Percentiles rank a stretch among this genome's conserved stretches.
Conservation (phyloP, 208 protist genomes). For the Wallacemonas sp. region DNA sequence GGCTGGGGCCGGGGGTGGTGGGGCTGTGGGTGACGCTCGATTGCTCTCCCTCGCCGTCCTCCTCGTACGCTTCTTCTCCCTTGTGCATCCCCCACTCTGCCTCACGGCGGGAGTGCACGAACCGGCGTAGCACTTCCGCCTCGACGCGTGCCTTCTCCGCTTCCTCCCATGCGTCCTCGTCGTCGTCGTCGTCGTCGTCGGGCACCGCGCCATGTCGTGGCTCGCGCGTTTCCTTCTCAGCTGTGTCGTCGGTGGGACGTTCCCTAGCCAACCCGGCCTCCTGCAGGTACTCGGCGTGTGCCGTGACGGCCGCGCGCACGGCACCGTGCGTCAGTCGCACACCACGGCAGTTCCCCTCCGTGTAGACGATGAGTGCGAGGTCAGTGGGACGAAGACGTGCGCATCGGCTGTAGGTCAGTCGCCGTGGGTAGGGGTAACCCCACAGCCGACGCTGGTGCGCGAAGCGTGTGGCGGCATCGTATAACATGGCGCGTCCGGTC, state of each 20-base stretch:
- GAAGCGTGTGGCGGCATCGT: not conserved
- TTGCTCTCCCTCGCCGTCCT: no score
- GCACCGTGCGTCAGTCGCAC: slow-evolving; percentile 81
- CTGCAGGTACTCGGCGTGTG: slow-evolving; percentile 28
- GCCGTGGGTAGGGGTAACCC: not conserved
- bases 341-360: slow-evolving; percentile 73
- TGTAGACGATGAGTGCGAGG: slow-evolving; percentile 80
- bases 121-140: slow-evolving; percentile 9
- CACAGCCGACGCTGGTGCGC: not conserved
- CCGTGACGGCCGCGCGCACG: slow-evolving; percentile 36
- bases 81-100: no score
- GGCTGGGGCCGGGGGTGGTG: no score
- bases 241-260: not conserved
- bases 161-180: not conserved
- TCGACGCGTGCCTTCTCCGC: not conserved
- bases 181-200: not conserved
- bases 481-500: not conserved
- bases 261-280: not conserved
- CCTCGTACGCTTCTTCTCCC: no score
- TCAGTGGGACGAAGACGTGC: slow-evolving; percentile 33
- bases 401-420: slow-evolving; percentile 6
- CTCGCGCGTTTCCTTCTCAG: not conserved
- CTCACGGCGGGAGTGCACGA: not conserved
- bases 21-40: no score
- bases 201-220: no score